These are phyloP conservation scores for Citrus australasica DNA, from an alignment of 345 rosid genomes.

Conservation along the genomic window DNA sequence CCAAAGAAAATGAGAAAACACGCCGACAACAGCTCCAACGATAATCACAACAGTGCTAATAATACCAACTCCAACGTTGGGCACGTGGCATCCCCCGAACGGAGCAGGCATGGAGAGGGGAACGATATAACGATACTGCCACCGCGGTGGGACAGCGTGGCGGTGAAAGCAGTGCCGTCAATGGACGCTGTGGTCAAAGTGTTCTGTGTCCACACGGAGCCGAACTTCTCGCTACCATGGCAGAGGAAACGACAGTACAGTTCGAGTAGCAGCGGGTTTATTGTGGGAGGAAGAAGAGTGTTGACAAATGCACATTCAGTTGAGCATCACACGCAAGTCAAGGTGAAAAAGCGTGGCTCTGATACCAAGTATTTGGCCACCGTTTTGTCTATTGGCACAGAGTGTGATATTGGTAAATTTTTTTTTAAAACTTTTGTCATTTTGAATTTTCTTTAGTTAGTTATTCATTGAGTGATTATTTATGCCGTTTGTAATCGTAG, in stretches of 20 bases:
- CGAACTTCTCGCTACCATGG: slow-evolving; percentile 91
- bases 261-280: slow-evolving; percentile 84
- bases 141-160: slow-evolving; percentile 59
- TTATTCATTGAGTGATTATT: not conserved
- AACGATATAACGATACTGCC: slow-evolving; percentile 15
- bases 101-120: slow-evolving; percentile 33
- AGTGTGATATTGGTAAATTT: slow-evolving; percentile 80
- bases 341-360: slow-evolving; percentile 88
- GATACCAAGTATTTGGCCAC: slow-evolving; percentile 88
- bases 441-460: not conserved
- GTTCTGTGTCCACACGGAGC: slow-evolving; percentile 89
- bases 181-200: slow-evolving; percentile 97
- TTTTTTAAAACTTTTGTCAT: not conserved
- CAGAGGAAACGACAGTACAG: slow-evolving; percentile 88
- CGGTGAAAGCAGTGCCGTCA: slow-evolving; percentile 59
- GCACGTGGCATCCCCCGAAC: slow-evolving; percentile 26
- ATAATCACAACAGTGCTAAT: not conserved
- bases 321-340: slow-evolving; percentile 90
- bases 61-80: slow-evolving; percentile 1
- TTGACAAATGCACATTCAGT: slow-evolving; percentile 93
- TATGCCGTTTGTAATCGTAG: not conserved
- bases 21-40: slow-evolving; percentile 16
- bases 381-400: slow-evolving; percentile 84
- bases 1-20: slow-evolving; percentile 36
- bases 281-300: slow-evolving; percentile 67